phyloP scores from a whole-genome alignment of 1,139 yeast species.

The Diutina catenulata region DNA sequence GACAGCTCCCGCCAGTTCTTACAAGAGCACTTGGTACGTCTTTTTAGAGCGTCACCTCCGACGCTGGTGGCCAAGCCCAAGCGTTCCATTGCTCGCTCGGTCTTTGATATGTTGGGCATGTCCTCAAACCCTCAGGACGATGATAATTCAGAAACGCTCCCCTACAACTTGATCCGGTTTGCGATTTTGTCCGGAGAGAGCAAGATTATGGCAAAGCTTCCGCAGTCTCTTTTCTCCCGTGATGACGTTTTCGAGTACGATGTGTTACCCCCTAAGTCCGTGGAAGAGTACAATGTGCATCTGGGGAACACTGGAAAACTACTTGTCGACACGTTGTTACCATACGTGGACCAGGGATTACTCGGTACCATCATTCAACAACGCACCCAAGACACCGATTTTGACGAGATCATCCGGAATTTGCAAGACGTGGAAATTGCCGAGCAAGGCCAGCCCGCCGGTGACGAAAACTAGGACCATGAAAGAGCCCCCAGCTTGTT shows the following conservation, averaged over 20 bases:
- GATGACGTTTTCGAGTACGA: constrained; percentile 60
- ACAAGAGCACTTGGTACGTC: constrained; percentile 25
- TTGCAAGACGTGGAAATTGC: background rate
- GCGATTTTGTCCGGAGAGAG: constrained; percentile 62
- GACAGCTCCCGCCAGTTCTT: constrained; percentile 34
- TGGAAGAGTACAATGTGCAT: background rate
- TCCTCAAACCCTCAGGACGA: background rate
- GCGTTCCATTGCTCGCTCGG: background rate
- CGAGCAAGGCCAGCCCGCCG: no score
- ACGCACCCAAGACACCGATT: background rate
- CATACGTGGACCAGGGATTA: constrained; percentile 2
- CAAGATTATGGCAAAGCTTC: constrained; percentile 57
- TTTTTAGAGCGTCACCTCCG: constrained; percentile 16
- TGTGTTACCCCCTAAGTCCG: constrained; percentile 60
- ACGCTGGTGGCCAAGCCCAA: background rate
- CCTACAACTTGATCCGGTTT: constrained; percentile 51
- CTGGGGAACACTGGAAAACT: background rate
- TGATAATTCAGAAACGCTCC: constrained; percentile 29
- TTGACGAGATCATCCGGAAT: constrained; percentile 1
- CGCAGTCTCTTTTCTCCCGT: constrained; percentile 47
- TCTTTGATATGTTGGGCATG: constrained; percentile 1
- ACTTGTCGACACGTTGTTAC: background rate
- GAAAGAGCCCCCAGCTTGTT: no score
- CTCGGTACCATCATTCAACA: constrained; percentile 4
- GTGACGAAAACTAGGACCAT: no score